phyloP scores from a whole-genome alignment of 306 rosid genomes.

The Acmispon strigosus region DNA sequence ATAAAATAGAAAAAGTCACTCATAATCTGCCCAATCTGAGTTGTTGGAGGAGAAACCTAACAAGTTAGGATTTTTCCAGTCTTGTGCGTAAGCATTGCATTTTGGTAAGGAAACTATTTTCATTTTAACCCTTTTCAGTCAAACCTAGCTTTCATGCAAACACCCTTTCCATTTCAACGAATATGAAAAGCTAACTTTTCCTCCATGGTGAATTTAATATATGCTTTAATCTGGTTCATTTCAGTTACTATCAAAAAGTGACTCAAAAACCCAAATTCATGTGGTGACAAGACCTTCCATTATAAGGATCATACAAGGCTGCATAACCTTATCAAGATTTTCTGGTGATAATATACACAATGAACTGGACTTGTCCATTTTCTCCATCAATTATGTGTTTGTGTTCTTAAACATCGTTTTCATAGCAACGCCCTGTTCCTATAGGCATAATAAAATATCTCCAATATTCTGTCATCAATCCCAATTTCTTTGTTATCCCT shows the following conservation, averaged over 20 bases:
- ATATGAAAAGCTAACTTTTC: background rate
- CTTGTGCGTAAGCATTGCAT: background rate
- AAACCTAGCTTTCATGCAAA: background rate
- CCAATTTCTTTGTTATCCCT: background rate
- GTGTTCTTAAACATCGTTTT: constrained; percentile 49
- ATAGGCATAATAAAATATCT: constrained; percentile 13
- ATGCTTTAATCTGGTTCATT: background rate
- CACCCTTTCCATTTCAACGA: background rate
- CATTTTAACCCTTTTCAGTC: background rate
- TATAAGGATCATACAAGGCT: constrained; percentile 13
- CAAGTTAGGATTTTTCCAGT: background rate
- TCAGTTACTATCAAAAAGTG: constrained; percentile 19
- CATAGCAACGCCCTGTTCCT: constrained; percentile 25
- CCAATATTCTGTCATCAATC: background rate
- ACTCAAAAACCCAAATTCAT: constrained; percentile 5
- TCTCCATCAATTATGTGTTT: constrained; percentile 24
- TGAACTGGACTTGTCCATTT: constrained; percentile 29
- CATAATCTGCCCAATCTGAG: background rate
- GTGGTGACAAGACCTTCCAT: constrained; percentile 22
- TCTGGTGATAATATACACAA: constrained; percentile 19
- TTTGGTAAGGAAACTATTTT: constrained; percentile 3
- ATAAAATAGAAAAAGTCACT: background rate
- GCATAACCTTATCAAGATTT: constrained; percentile 27
- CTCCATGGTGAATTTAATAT: background rate
- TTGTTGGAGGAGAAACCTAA: constrained; percentile 19